phyloP scores from a whole-genome alignment of 768 basidiomycete species.

The Punctularia strigosozonata region DNA sequence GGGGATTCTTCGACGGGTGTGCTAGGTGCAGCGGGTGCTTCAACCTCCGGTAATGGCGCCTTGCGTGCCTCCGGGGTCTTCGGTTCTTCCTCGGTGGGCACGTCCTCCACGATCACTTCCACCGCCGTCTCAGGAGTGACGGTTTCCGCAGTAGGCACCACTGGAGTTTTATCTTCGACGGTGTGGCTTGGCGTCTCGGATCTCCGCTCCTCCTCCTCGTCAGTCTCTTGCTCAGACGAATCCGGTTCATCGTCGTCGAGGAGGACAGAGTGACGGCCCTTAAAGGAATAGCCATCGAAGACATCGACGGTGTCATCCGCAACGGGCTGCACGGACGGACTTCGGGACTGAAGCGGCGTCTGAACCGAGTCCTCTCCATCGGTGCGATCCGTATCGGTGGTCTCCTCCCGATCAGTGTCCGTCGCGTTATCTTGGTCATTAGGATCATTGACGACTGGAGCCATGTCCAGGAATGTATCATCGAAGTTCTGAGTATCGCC shows the following conservation, averaged over 20 bases:
- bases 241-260: slow-evolving; percentile 61
- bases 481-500: slow-evolving; percentile 98
- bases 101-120: slow-evolving; percentile 20
- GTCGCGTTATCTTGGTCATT: slow-evolving; percentile 42
- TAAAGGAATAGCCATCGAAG: slow-evolving; percentile 93
- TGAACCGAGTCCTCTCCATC: slow-evolving; percentile 68
- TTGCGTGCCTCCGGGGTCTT: slow-evolving; percentile 67
- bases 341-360: slow-evolving; percentile 73
- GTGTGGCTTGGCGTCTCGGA: too few species aligned
- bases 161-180: slow-evolving; percentile 18
- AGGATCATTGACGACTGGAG: slow-evolving; percentile 75
- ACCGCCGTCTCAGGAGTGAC: slow-evolving; percentile 20
- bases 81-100: too few species aligned
- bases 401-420: slow-evolving; percentile 60
- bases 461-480: slow-evolving; percentile 93
- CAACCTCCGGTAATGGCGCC: slow-evolving; percentile 20
- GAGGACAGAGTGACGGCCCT: slow-evolving; percentile 71
- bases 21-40: slow-evolving; percentile 2
- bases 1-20: slow-evolving; percentile 2
- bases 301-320: slow-evolving; percentile 51
- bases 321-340: slow-evolving; percentile 46
- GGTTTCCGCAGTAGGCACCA: slow-evolving; percentile 20
- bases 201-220: slow-evolving; percentile 19
- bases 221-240: slow-evolving; percentile 30
- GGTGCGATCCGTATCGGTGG: slow-evolving; percentile 58